Percentiles rank a stretch among this genome's conserved stretches.
These are phyloP conservation scores for Xylariaceae sp. DNA, from an alignment of 2,329 filamentous ascomycete genomes.

Conservation along the genomic window DNA sequence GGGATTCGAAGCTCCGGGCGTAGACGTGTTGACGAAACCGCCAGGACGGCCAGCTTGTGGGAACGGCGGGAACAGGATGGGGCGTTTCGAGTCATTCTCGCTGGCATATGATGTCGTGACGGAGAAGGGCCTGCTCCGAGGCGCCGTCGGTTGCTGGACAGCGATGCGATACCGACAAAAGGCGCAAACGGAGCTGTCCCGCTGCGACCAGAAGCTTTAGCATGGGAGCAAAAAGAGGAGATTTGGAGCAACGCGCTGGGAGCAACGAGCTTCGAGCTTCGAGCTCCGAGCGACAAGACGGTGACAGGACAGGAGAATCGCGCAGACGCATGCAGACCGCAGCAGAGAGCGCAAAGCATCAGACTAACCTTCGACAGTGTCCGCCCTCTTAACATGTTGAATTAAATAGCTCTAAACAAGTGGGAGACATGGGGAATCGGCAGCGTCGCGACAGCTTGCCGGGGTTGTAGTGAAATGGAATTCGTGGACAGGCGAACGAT, in stretches of 20 bases:
- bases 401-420: constrained; percentile 9
- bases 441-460: background rate
- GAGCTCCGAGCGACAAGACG: too few species aligned
- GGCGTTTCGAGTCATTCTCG: background rate
- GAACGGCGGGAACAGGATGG: background rate
- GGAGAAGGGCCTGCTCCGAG: background rate
- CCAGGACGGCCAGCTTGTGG: background rate
- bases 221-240: background rate
- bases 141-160: constrained; percentile 4
- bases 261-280: too few species aligned
- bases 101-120: background rate
- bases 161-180: constrained; percentile 13
- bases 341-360: background rate
- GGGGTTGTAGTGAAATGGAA: too few species aligned
- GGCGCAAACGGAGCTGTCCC: constrained; percentile 29
- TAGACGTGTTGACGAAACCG: background rate
- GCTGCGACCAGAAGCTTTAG: constrained; percentile 21
- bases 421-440: constrained; percentile 22
- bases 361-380: constrained; percentile 24
- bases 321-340: too few species aligned
- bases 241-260: background rate
- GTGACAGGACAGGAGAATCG: too few species aligned
- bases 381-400: constrained; percentile 32
- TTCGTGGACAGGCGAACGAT: too few species aligned
- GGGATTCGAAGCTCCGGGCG: background rate